phyloP scores from a whole-genome alignment of 2,329 filamentous ascomycete genomes.

The Beauveria sp. region DNA sequence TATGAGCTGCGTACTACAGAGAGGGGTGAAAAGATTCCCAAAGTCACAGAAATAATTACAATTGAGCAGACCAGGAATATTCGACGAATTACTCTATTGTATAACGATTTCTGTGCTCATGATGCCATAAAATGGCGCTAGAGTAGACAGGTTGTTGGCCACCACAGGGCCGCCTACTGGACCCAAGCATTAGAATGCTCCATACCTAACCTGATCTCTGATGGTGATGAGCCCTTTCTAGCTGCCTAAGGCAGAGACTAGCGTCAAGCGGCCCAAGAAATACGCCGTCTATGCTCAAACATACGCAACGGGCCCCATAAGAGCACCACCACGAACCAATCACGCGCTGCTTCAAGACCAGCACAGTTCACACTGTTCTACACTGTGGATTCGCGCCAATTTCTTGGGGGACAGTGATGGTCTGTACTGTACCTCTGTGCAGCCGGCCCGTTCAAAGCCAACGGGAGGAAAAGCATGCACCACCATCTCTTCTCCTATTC shows the following conservation, averaged over 20 bases:
- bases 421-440: too few relatives aligned
- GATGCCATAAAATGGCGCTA: neutral
- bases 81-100: too few relatives aligned
- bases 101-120: too few relatives aligned
- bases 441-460: too few relatives aligned
- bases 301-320: neutral
- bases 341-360: neutral
- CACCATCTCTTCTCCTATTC: neutral
- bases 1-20: neutral
- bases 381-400: neutral
- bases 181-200: neutral
- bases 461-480: neutral
- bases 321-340: neutral
- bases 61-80: too few relatives aligned
- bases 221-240: neutral
- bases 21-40: neutral
- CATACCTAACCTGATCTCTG: neutral
- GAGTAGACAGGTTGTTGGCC: neutral
- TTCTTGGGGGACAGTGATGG: neutral
- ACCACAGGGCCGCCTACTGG: neutral
- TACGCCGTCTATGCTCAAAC: slow-evolving; percentile 1
- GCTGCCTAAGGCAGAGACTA: slow-evolving; percentile 10
- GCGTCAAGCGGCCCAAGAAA: slow-evolving; percentile 5
- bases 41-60: too few relatives aligned
- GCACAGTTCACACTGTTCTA: slow-evolving; percentile 2